Evolutionary conservation across 176 grass and related monocot species (phyloP).

Genomic region (Saccharum spontaneum): DNA sequence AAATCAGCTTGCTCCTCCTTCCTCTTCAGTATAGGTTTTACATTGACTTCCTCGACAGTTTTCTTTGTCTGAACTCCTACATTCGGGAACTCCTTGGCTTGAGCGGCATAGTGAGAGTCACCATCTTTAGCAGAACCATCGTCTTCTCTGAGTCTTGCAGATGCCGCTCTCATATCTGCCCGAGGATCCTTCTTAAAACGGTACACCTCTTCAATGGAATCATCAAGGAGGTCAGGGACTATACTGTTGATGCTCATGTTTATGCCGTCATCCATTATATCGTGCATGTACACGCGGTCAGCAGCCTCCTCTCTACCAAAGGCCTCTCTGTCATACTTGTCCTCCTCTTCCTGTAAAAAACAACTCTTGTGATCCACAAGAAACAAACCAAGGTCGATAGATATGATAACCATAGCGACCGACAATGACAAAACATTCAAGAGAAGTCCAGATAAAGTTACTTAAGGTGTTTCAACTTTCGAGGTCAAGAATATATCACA

Average conservation of each 20-base stretch:
- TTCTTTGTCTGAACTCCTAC: conserved; percentile 28
- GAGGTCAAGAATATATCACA: background rate
- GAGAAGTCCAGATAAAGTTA: background rate
- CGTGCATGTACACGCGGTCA: conserved; percentile 88
- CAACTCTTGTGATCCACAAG: background rate
- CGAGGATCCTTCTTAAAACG: conserved; percentile 59
- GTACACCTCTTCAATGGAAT: conserved; percentile 41
- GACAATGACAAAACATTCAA: background rate
- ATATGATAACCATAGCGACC: background rate
- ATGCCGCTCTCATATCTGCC: conserved; percentile 63
- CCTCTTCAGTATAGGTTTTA: conserved; percentile 96
- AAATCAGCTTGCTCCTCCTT: conserved; percentile 53
- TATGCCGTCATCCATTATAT: conserved; percentile 76
- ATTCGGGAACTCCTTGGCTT: conserved; percentile 15
- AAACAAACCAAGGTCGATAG: background rate
- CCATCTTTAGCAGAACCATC: conserved; percentile 31
- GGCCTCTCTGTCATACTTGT: conserved; percentile 83
- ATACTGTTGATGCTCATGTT: conserved; percentile 80
- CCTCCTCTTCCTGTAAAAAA: conserved; percentile 84
- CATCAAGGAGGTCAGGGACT: conserved; percentile 79
- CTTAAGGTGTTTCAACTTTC: background rate
- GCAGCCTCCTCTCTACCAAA: conserved; percentile 52
- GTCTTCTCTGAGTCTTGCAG: conserved; percentile 72
- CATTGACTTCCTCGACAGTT: conserved; percentile 40
- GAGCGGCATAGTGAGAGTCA: background rate